Evolutionary conservation across 768 basidiomycete genomes (phyloP), one percentile per base, ranked within the genome.

Genomic region (Holtermannia corniformis): DNA sequence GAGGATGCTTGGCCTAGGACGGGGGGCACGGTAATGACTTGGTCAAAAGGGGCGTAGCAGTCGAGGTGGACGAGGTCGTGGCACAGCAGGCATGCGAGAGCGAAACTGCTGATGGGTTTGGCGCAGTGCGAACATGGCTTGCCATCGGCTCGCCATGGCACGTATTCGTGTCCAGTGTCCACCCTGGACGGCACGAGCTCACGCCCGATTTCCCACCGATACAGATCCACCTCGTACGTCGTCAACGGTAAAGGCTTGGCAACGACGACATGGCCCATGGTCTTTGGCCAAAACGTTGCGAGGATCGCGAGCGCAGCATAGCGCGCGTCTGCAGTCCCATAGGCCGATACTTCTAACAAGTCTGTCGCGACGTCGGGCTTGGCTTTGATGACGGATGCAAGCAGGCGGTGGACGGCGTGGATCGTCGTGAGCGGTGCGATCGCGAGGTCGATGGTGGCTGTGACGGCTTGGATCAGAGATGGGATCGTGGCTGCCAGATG

Each of bases 301-400:
- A 91, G 71, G 4, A 84, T 67, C 32, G 75, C 69, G 56, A 83
- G 69, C 10, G 85, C 86, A 21, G 74, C 67, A 42, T 76, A 75
- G 23, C 84, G 75, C 21, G 82, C 77, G 49, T 69, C 76, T 5
- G 78, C 67, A 3, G 81, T 77, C 49, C 82, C 80, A 64, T 84
- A 83, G 12, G 85, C 86, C 24, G 82, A 74, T 26, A 87, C 76
- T 56, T 85, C 81, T 10, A 91, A 76, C 1, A 86, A 51, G 69
- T 89, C 87, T 41, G 81, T 74, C 64, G 83, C 82, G 3, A 79
- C 76, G 67, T 89, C 86, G 0, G 78, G 75, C 63, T 87, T 89
- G 26, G 76, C 72, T 22, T 70, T 73, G 14, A 81, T 68, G 23
- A 87, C 76, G 16, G 78, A 66, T 22, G 75, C 70, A 24, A 88